A percentile compares a stretch with the other conserved stretches of the same genome.
phyloP scores from a whole-genome alignment of 179 eudicot genomes.

The Sideroxylon spinosum region DNA sequence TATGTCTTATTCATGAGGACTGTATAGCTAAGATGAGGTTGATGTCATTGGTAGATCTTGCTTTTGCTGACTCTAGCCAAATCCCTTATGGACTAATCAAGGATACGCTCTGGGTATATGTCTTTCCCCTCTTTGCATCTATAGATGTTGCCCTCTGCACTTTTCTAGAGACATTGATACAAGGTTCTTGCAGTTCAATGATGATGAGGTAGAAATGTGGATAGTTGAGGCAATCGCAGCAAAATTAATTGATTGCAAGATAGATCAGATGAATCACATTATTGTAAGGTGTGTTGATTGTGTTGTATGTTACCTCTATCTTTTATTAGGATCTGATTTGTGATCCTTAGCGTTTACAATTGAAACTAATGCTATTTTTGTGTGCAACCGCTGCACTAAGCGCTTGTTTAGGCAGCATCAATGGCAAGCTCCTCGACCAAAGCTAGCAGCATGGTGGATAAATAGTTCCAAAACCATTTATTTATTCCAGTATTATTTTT shows the following conservation, averaged over 20 bases:
- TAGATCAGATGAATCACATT: slow-evolving; percentile 87
- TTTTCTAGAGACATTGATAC: background rate
- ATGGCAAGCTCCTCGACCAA: slow-evolving; percentile 68
- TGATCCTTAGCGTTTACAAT: background rate
- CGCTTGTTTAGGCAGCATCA: slow-evolving; percentile 78
- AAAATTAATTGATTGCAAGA: slow-evolving; percentile 77
- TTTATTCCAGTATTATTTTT: background rate
- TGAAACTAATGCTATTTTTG: background rate
- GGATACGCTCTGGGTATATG: slow-evolving; percentile 62
- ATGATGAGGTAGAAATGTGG: slow-evolving; percentile 85
- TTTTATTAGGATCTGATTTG: background rate
- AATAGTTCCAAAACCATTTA: slow-evolving; percentile 3
- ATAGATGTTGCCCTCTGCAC: slow-evolving; percentile 2
- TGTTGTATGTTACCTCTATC: background rate
- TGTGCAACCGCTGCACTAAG: slow-evolving; percentile 65
- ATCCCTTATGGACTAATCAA: slow-evolving; percentile 69
- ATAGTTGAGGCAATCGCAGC: slow-evolving; percentile 81
- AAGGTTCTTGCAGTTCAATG: slow-evolving; percentile 47
- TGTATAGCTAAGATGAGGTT: slow-evolving; percentile 81
- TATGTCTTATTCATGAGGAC: slow-evolving; percentile 91
- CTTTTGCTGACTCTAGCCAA: slow-evolving; percentile 58
- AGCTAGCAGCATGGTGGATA: slow-evolving; percentile 90
- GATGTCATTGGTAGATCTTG: slow-evolving; percentile 82
- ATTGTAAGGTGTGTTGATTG: slow-evolving; percentile 54
- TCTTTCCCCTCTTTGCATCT: slow-evolving; percentile 3